Evolutionary conservation across 495 filamentous ascomycete species (phyloP).

Genomic region (Astrothelium macrocarpum): DNA sequence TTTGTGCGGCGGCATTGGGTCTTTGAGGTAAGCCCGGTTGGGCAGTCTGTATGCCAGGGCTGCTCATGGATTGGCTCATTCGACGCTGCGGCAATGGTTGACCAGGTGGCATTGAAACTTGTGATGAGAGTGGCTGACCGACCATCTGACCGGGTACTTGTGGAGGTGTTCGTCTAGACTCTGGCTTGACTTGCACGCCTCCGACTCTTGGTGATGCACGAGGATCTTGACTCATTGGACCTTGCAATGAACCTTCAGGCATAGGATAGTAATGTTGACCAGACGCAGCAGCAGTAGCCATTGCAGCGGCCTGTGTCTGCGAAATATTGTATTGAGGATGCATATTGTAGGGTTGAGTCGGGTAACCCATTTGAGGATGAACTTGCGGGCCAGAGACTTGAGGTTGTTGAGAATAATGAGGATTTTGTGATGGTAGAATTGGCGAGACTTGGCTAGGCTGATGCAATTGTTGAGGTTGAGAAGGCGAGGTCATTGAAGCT

Average conservation of each 20-base stretch:
- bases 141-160: conserved; percentile 41
- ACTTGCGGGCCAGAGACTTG: conserved; percentile 4
- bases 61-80: conserved; percentile 51
- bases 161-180: conserved; percentile 46
- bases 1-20: conserved; percentile 20
- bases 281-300: conserved; percentile 63
- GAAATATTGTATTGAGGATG: conserved; percentile 49
- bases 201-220: conserved; percentile 53
- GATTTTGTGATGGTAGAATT: not conserved
- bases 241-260: conserved; percentile 44
- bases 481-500: conserved; percentile 3
- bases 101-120: conserved; percentile 25
- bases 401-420: not conserved
- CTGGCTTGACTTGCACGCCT: conserved; percentile 45
- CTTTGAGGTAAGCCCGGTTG: conserved; percentile 50
- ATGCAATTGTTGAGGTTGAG: conserved; percentile 3
- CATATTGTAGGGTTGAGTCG: conserved; percentile 46
- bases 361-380: conserved; percentile 42
- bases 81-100: conserved; percentile 38
- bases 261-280: conserved; percentile 48
- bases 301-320: conserved; percentile 53
- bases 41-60: conserved; percentile 49
- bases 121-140: conserved; percentile 23
- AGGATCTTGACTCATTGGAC: conserved; percentile 28
- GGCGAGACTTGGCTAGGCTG: not conserved